A percentile compares a stretch with the other conserved stretches of the same genome.
These are phyloP conservation scores for Solanum boliviense DNA, from an alignment of 257 asterid species.

Conservation along the genomic window DNA sequence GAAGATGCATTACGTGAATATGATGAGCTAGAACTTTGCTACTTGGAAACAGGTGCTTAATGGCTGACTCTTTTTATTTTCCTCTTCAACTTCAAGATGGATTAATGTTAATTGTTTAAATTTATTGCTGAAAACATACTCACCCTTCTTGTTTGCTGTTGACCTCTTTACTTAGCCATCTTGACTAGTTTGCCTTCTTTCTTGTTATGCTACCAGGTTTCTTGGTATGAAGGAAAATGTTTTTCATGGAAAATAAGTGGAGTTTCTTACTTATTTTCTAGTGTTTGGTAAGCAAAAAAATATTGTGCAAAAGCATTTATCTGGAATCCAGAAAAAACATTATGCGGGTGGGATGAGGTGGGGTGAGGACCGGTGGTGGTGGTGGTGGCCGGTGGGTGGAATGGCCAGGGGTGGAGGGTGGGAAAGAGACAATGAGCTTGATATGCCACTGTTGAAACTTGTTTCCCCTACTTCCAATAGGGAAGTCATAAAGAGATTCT, in stretches of 20 bases:
- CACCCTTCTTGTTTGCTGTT: not conserved
- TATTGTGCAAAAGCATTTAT: not conserved
- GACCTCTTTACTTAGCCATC: not conserved
- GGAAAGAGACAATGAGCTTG: not conserved
- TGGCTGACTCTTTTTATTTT: slow-evolving; percentile 8
- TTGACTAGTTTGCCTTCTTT: not conserved
- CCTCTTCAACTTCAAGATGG: slow-evolving; percentile 5
- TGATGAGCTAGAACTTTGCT: slow-evolving; percentile 98
- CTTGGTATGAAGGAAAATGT: not conserved
- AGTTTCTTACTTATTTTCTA: not conserved
- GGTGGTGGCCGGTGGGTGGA: not conserved
- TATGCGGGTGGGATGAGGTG: not conserved
- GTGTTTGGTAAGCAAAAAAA: not conserved
- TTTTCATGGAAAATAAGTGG: not conserved
- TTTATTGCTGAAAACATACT: not conserved
- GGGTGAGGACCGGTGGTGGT: not conserved
- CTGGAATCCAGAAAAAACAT: not conserved
- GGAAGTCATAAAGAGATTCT: not conserved
- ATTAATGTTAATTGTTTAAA: not conserved
- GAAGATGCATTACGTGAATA: slow-evolving; percentile 99
- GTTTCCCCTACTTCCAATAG: not conserved
- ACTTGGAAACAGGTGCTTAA: slow-evolving; percentile 85
- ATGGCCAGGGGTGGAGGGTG: not conserved
- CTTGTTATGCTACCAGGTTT: not conserved
- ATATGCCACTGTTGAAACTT: not conserved